Conservation (phyloP, 2,329 filamentous ascomycete species). For the Xylaria sp. region DNA sequence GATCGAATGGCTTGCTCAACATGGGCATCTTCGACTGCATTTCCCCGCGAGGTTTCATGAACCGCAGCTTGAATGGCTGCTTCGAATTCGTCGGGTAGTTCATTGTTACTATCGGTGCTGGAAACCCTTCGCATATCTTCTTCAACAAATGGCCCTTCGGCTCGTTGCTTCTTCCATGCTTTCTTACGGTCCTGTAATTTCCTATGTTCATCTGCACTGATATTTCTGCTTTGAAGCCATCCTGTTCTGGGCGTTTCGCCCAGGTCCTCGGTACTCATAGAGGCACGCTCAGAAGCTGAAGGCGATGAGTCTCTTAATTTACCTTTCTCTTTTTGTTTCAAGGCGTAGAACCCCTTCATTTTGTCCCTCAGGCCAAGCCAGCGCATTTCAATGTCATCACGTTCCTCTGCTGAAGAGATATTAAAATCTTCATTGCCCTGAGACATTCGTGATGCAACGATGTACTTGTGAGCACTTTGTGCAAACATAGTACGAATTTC, state of each 20-base stretch:
- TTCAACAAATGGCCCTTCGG: conserved; percentile 39
- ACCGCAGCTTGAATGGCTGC: conserved; percentile 77
- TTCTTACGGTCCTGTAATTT: conserved; percentile 61
- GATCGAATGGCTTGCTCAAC: conserved; percentile 80
- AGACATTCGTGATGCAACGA: conserved; percentile 78
- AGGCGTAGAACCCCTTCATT: conserved; percentile 68
- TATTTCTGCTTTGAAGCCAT: conserved; percentile 60
- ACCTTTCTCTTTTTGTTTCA: conserved; percentile 59
- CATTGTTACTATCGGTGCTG: conserved; percentile 26
- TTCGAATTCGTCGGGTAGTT: conserved; percentile 72
- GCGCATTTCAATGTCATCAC: conserved; percentile 68
- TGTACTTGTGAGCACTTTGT: conserved; percentile 79
- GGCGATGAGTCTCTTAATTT: conserved; percentile 49
- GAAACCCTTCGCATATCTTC: conserved; percentile 39
- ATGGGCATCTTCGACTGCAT: conserved; percentile 73
- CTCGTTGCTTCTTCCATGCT: conserved; percentile 53
- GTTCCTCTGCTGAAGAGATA: conserved; percentile 65
- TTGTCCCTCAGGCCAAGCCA: conserved; percentile 72
- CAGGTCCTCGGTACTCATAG: conserved; percentile 25
- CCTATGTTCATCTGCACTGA: conserved; percentile 63
- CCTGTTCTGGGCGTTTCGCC: conserved; percentile 53
- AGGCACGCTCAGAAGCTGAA: conserved; percentile 35
- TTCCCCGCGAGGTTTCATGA: conserved; percentile 73
- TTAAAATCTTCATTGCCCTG: conserved; percentile 77
- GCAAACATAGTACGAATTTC: conserved; percentile 78